phyloP scores from a whole-genome alignment of 306 rosid genomes.

The Cajanus cajan region DNA sequence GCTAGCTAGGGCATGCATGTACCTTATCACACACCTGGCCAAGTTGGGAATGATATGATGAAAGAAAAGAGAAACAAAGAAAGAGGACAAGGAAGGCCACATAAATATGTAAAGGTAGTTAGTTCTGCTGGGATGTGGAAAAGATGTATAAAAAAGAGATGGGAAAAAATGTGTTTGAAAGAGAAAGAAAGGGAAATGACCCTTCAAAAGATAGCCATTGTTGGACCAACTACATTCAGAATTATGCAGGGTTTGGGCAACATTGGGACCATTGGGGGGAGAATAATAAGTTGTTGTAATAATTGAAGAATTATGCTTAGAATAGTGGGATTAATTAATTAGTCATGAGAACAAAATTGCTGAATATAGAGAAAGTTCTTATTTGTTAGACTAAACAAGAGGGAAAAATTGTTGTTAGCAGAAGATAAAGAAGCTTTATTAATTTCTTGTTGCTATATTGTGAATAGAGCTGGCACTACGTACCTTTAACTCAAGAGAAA shows the following conservation, averaged over 20 bases:
- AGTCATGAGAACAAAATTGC: constrained; percentile 56
- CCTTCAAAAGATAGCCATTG: constrained; percentile 48
- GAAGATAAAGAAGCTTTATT: constrained; percentile 50
- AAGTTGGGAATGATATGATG: constrained; percentile 71
- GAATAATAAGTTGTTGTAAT: constrained; percentile 55
- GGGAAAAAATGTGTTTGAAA: constrained; percentile 35
- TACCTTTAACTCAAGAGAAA: constrained; percentile 47
- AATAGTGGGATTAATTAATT: constrained; percentile 45
- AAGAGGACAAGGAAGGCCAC: constrained; percentile 47
- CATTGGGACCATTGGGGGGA: constrained; percentile 53
- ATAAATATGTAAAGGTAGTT: constrained; percentile 46
- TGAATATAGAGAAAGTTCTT: constrained; percentile 42
- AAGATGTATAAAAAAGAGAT: constrained; percentile 12
- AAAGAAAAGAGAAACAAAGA: constrained; percentile 16
- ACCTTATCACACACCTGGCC: constrained; percentile 71
- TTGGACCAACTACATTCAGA: constrained; percentile 67
- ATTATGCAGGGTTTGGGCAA: constrained; percentile 63
- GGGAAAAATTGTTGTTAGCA: constrained; percentile 38
- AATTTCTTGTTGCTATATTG: constrained; percentile 45
- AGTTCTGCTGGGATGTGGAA: constrained; percentile 31
- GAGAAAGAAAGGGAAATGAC: constrained; percentile 55
- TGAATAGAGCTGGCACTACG: constrained; percentile 70
- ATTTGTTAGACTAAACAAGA: constrained; percentile 33
- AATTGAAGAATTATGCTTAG: constrained; percentile 64
- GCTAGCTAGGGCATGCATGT: constrained; percentile 36